Evolutionary conservation across 2,329 filamentous ascomycete species (phyloP), one percentile per base, ranked within the genome.

Genomic region (Myriosclerotinia duriaeana): DNA sequence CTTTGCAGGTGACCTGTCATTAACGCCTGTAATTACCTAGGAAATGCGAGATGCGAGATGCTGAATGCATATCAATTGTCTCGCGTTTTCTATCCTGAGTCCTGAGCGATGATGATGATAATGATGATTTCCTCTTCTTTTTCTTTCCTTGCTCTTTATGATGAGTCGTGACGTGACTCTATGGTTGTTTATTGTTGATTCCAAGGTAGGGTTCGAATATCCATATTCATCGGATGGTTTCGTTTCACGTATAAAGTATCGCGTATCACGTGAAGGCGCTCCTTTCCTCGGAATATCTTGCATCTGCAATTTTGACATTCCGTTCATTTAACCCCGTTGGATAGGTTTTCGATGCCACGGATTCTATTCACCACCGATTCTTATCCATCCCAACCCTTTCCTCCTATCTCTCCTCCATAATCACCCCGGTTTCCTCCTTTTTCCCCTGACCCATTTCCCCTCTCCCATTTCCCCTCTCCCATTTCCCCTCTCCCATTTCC

Each of bases 1-100:
- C 58, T 50, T 60, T 14, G 44, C 44, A 60, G 44, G 30, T 60
- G 56, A 48, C 30, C 56, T 60, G 44, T 48, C 56, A 48, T 48
- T 36, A 60, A 48, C 42, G 42, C 42, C 42, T 12, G 30, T 48
- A 9, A 50, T 22, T 38, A 60, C 30, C 44, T 59, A 36, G 20
- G 42, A 48, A 26, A 59, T 48, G 20, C 42, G 46, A 12, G 40
- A 58, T 52, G n/a, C 46, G 4, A 26, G 11, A 50, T 50, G 48
- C 46, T 48, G n/a, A 11, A 55, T 55, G 42, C n/a, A 22, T 36
- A 50, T 26, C 34, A 6, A 50, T 50, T 4, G 48, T 22, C 22
- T 50, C 30, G 44, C 26, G 11, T 48, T 30, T 17, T 60, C n/a
- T 17, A 15, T 59, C 20, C 30, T 6, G 30, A 34, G 30, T 34